A percentile compares a stretch with the other conserved stretches of the same genome.
These are phyloP conservation scores for Calonectria hongkongensis DNA, from an alignment of 2,329 filamentous ascomycete species.

Conservation along the genomic window DNA sequence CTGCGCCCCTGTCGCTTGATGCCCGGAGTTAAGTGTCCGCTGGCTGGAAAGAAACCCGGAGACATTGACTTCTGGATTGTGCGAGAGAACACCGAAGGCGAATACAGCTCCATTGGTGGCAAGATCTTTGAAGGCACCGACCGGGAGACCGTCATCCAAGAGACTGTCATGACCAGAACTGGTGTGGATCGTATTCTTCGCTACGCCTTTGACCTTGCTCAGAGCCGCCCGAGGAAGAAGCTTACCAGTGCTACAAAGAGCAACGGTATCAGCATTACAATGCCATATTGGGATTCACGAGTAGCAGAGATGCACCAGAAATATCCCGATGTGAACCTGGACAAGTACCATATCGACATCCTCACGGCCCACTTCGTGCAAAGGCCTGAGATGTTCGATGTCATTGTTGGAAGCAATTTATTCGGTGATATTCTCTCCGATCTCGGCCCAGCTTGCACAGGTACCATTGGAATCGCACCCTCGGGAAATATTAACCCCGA, in stretches of 20 bases:
- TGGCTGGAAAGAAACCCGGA: conserved; percentile 70
- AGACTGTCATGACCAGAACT: conserved; percentile 77
- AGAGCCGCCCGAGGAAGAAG: conserved; percentile 73
- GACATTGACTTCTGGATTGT: conserved; percentile 81
- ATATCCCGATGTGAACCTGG: conserved; percentile 75
- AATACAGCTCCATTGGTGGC: conserved; percentile 80
- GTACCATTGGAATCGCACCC: conserved; percentile 83
- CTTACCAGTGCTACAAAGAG: conserved; percentile 80
- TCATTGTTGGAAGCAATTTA: conserved; percentile 79
- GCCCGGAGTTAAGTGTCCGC: conserved; percentile 75
- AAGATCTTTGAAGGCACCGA: conserved; percentile 75
- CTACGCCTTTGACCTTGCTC: conserved; percentile 79
- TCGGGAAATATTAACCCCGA: conserved; percentile 80
- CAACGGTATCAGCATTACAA: conserved; percentile 79
- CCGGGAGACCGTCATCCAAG: conserved; percentile 77
- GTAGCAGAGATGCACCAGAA: conserved; percentile 72
- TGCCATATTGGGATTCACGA: conserved; percentile 81
- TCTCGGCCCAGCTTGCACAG: conserved; percentile 81
- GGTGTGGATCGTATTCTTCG: conserved; percentile 77
- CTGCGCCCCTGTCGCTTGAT: conserved; percentile 78
- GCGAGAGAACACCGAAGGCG: conserved; percentile 80
- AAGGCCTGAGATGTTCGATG: conserved; percentile 75
- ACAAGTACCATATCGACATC: conserved; percentile 81
- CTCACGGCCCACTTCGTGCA: conserved; percentile 79
- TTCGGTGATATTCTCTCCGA: conserved; percentile 82